Percentiles rank a stretch among this genome's conserved stretches.
Conservation (phyloP, 2,329 filamentous ascomycete species). For the Penicillium sp. region DNA sequence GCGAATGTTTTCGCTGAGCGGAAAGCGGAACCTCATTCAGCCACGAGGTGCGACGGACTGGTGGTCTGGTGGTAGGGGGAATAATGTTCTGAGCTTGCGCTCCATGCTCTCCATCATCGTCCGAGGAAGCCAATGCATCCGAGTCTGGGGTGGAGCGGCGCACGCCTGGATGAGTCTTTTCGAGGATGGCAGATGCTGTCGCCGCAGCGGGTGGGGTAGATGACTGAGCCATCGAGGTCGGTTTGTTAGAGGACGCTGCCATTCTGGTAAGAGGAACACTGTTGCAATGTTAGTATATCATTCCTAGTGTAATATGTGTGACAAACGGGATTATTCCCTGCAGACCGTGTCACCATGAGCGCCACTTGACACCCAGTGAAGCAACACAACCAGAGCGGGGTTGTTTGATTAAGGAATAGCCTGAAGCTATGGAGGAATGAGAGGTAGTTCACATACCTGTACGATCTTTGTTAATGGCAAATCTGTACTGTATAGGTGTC, state of each 20-base stretch:
- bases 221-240: slow-evolving; percentile 30
- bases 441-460: slow-evolving; percentile 10
- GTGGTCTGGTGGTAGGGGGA: slow-evolving; percentile 54
- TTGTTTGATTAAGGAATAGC: background rate
- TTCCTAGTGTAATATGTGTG: background rate
- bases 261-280: slow-evolving; percentile 33
- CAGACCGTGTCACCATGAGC: slow-evolving; percentile 2
- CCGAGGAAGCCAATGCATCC: slow-evolving; percentile 87
- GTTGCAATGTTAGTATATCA: slow-evolving; percentile 6
- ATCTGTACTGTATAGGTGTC: slow-evolving; percentile 6
- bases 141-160: slow-evolving; percentile 90
- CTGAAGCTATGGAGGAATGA: background rate
- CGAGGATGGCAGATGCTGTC: slow-evolving; percentile 65
- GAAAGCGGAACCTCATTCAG: slow-evolving; percentile 74
- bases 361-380: slow-evolving; percentile 8
- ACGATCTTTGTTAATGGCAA: slow-evolving; percentile 1
- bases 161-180: slow-evolving; percentile 67
- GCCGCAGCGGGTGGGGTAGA: slow-evolving; percentile 51
- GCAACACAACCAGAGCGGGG: slow-evolving; percentile 9
- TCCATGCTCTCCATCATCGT: slow-evolving; percentile 78
- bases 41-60: slow-evolving; percentile 75
- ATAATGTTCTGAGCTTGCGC: slow-evolving; percentile 49
- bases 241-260: slow-evolving; percentile 38
- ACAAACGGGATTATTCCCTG: background rate
- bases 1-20: slow-evolving; percentile 71